Base-by-base conservation (phyloP, 2,329 filamentous ascomycete species). In the Colletotrichum tanaceti region DNA sequence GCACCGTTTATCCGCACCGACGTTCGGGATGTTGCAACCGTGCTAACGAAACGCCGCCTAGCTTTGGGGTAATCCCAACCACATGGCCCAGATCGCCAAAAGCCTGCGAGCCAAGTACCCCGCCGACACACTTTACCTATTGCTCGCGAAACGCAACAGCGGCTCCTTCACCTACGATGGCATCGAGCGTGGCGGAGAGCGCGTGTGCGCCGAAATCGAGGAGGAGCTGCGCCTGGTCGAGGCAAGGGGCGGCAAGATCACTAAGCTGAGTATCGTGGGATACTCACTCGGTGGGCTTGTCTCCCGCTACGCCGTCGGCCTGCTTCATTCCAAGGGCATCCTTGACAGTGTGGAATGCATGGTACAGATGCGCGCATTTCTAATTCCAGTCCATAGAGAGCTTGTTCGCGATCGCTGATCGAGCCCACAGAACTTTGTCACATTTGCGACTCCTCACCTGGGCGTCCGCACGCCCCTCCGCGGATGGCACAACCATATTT, bases 251-350 rank as follows among this genome's bases (percentile, higher is more conserved):
- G 88, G 91, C 72, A 86, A 87, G 49, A 91, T 98, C 74, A 90
- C 82, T 55, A 97, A 94, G 80, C 83, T 98, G 71, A 97, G 94
- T 77, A 84, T 98, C 47, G 86, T 95, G 50, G 95, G 95, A 46
- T 98, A 98, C 78, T 97, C 93, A 0, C 85, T 98, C 1, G 95
- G 95, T 53, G 95, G 95, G 0, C 83, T 98, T 7, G 89, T 98
- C 5, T 90, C 93, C 11, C 87, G 95, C 68, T 98, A 97, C 81
- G 91, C 93, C 2, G 86, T 97, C 65, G 95, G 95, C 0, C 81
- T 98, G 74, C 84, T 98, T 4, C 89, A 94, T 73, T 90, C 92
- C 63, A 92, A 91, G 74, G 93, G 94, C 10, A 84, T 93, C 66
- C 89, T 98, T 65, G 90, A 97, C 65, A 85, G 86, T 66, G 85